phyloP scores from a whole-genome alignment of 805 yeast genomes.

The Candida maesae region DNA sequence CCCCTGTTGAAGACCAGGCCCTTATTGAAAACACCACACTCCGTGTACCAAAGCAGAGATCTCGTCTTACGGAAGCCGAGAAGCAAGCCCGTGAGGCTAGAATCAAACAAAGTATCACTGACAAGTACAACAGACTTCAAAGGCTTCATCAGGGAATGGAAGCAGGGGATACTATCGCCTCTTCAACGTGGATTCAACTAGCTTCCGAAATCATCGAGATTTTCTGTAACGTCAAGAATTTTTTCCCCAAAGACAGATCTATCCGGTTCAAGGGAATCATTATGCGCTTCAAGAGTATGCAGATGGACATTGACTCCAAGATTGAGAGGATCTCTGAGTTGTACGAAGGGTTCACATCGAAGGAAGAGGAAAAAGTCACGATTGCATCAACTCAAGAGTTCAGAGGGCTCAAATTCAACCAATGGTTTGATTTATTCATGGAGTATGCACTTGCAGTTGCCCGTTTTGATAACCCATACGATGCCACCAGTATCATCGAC shows the following conservation, averaged over 20 bases:
- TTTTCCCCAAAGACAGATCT: conserved; percentile 74
- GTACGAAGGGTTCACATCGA: conserved; percentile 48
- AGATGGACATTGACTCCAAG: conserved; percentile 68
- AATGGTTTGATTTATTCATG: conserved; percentile 85
- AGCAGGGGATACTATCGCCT: conserved; percentile 54
- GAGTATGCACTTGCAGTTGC: conserved; percentile 70
- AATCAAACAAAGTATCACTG: conserved; percentile 54
- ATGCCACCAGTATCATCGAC: conserved; percentile 66
- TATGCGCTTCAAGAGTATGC: conserved; percentile 54
- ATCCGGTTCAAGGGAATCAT: conserved; percentile 67
- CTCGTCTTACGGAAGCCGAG: conserved; percentile 39
- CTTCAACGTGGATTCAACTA: conserved; percentile 74
- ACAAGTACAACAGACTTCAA: conserved; percentile 50
- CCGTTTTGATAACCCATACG: conserved; percentile 51
- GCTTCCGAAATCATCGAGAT: conserved; percentile 82
- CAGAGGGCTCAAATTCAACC: conserved; percentile 70
- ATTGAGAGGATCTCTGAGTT: conserved; percentile 63
- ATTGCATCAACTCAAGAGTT: conserved; percentile 54
- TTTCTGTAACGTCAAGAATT: conserved; percentile 71
- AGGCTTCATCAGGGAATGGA: conserved; percentile 48
- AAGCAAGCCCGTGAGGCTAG: conserved; percentile 51
- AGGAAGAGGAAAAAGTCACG: conserved; percentile 39
- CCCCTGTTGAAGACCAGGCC: conserved; percentile 17
- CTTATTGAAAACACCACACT: conserved; percentile 21
- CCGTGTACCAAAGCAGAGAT: conserved; percentile 29